Conservation (phyloP, 2,329 filamentous ascomycete species). For the Microdochium trichocladiopsis region DNA sequence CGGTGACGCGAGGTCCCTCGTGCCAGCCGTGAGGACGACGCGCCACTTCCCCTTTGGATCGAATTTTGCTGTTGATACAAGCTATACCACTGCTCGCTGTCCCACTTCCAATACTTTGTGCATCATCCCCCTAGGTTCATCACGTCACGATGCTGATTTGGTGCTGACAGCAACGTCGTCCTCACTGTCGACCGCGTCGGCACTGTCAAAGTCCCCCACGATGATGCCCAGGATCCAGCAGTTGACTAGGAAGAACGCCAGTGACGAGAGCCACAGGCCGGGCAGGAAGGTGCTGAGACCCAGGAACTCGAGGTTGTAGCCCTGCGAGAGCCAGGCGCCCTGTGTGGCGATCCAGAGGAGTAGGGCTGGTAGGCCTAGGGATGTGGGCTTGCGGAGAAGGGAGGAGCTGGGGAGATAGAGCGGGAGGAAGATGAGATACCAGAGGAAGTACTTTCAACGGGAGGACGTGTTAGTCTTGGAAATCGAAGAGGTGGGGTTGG, state of each 20-base stretch:
- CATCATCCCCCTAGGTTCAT: no score
- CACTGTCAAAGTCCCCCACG: conserved; percentile 51
- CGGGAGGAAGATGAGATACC: conserved; percentile 92
- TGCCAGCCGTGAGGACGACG: no score
- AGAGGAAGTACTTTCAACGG: conserved; percentile 71
- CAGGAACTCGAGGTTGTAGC: conserved; percentile 70
- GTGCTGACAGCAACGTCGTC: no score
- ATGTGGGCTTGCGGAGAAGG: conserved; percentile 49
- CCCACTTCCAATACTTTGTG: no score
- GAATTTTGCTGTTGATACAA: no score
- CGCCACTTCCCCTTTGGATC: no score
- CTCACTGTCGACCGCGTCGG: background rate
- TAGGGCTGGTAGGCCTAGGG: conserved; percentile 57
- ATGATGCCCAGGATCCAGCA: conserved; percentile 81
- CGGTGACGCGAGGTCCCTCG: no score
- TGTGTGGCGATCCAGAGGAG: conserved; percentile 71
- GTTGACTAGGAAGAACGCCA: conserved; percentile 80
- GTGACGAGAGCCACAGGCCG: conserved; percentile 68
- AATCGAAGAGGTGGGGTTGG: background rate
- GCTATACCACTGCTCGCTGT: no score
- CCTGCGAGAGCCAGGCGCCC: conserved; percentile 69
- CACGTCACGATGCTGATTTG: no score
- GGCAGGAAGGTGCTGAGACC: conserved; percentile 80
- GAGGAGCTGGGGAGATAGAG: conserved; percentile 81
- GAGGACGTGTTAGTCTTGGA: conserved; percentile 6